A percentile compares a stretch with the other conserved stretches of the same genome.
These are phyloP conservation scores for Fusarium keratoplasticum DNA, from an alignment of 2,329 filamentous ascomycete species.

Conservation along the genomic window DNA sequence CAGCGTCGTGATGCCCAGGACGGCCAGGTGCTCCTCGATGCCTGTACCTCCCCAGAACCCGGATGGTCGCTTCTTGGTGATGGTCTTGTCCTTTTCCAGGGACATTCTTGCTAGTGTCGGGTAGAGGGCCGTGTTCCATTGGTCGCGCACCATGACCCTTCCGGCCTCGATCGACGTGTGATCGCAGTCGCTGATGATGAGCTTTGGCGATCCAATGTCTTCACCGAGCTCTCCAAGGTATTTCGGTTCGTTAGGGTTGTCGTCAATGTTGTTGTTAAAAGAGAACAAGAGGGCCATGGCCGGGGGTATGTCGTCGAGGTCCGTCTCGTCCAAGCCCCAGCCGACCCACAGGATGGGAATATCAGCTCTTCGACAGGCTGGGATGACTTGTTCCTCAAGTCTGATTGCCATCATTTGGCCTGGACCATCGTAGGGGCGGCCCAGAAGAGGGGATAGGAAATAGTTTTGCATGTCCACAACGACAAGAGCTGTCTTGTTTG, in stretches of 20 bases:
- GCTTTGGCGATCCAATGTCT: background rate
- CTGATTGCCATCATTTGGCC: background rate
- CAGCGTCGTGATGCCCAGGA: background rate
- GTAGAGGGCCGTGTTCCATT: background rate
- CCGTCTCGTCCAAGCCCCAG: background rate
- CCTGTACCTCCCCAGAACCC: background rate
- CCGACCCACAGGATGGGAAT: background rate
- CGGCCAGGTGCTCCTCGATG: background rate
- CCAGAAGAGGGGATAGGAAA: background rate
- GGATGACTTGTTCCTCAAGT: background rate
- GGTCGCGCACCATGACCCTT: background rate
- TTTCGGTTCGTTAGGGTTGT: background rate
- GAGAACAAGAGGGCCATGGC: background rate
- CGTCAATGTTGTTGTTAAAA: background rate
- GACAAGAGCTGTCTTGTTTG: background rate
- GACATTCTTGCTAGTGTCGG: background rate
- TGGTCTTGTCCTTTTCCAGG: background rate
- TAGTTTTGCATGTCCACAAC: background rate
- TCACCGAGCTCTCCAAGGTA: background rate
- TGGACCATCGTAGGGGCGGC: background rate
- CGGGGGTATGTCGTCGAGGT: background rate
- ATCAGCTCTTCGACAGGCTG: background rate
- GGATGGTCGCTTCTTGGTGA: background rate
- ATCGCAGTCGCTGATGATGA: too few species aligned
- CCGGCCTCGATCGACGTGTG: background rate